Evolutionary conservation across 495 filamentous ascomycete genomes (phyloP).

Genomic region (Neurospora terricola): DNA sequence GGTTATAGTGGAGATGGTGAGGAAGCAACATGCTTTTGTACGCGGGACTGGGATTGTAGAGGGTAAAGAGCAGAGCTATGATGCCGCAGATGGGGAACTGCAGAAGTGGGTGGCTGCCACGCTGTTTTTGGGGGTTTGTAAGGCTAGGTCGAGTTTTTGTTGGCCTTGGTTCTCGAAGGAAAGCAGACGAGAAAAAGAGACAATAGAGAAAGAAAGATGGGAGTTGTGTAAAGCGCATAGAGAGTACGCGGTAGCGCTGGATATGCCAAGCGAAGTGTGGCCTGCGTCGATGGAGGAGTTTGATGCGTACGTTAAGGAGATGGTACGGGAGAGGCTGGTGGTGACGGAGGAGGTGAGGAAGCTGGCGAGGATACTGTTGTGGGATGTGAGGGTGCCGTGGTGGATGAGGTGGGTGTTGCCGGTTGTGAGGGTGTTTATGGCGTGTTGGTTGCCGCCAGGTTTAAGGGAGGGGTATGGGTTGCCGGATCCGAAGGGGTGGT

Average conservation of each 20-base stretch:
- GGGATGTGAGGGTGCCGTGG: constrained; percentile 6
- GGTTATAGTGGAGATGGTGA: neutral
- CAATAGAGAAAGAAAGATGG: neutral
- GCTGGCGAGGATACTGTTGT: constrained; percentile 4
- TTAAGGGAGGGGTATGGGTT: constrained; percentile 5
- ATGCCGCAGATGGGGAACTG: constrained; percentile 13
- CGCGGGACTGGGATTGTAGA: neutral
- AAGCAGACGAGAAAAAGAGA: neutral
- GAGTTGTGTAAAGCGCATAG: neutral
- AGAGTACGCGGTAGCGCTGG: constrained; percentile 1
- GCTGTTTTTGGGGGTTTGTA: constrained; percentile 7
- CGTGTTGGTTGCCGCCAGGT: constrained; percentile 2
- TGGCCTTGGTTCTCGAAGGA: neutral
- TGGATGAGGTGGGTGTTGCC: constrained; percentile 8
- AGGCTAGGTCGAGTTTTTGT: neutral
- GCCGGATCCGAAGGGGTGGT: neutral
- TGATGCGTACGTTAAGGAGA: constrained; percentile 3
- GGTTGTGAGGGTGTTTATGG: constrained; percentile 8
- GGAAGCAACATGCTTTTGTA: constrained; percentile 5
- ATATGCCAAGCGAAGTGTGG: constrained; percentile 9
- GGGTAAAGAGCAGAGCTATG: neutral
- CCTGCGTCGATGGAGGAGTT: constrained; percentile 4
- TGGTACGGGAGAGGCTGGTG: neutral
- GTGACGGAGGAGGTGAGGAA: neutral
- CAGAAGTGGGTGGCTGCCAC: constrained; percentile 19